phyloP scores from a whole-genome alignment of 768 basidiomycete species.

The Kockovaella imperatae region DNA sequence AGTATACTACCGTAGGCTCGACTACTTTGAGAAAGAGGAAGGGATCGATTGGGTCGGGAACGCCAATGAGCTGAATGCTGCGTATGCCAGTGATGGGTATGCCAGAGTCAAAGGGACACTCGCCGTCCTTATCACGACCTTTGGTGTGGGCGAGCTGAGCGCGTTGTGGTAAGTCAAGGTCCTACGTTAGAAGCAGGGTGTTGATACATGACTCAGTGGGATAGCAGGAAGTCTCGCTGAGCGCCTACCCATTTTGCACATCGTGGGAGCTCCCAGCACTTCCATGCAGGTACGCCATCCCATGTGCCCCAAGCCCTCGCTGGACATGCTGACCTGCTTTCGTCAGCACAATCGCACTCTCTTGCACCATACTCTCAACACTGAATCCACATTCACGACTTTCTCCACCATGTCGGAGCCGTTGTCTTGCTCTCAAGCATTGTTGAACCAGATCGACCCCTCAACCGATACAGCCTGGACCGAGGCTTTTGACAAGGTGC shows the following conservation, averaged over 20 bases:
- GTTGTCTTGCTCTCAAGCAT: conserved; percentile 63
- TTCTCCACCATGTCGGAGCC: conserved; percentile 68
- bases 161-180: conserved; percentile 57
- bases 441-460: conserved; percentile 49
- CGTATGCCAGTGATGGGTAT: conserved; percentile 90
- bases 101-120: conserved; percentile 66
- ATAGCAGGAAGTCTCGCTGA: conserved; percentile 61
- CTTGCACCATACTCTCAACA: conserved; percentile 82
- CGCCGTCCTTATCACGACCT: conserved; percentile 57
- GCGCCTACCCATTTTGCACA: conserved; percentile 80
- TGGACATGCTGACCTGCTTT: background rate
- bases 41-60: conserved; percentile 80
- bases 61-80: conserved; percentile 45
- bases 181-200: conserved; percentile 54
- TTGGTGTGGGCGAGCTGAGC: conserved; percentile 88
- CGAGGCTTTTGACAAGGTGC: conserved; percentile 66
- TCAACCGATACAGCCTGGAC: conserved; percentile 50
- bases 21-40: conserved; percentile 68
- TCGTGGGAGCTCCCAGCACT: conserved; percentile 75
- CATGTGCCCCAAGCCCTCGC: background rate
- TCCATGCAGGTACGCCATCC: conserved; percentile 53
- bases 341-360: conserved; percentile 51
- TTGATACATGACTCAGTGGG: conserved; percentile 55
- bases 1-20: conserved; percentile 47
- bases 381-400: conserved; percentile 66